Evolutionary conservation across 306 rosid species (phyloP), one percentile per base, ranked within the genome.

Genomic region (Cucurbita pepo): DNA sequence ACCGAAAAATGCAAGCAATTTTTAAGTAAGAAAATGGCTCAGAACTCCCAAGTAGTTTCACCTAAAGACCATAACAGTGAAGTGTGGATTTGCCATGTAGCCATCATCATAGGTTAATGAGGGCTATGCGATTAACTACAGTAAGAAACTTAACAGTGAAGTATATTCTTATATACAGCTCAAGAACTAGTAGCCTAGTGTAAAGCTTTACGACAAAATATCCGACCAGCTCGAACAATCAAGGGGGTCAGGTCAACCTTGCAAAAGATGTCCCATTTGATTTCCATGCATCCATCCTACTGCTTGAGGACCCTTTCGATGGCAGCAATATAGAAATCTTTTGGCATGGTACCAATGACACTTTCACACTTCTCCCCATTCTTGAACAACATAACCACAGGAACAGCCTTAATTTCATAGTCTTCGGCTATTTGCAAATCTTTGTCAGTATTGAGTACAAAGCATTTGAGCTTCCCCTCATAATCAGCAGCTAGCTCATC

Each of bases 331-430:
- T 88, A 93, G 79, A 93, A 93, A 77, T 90, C 90, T 85, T 88
- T 93, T 4, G 98, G 97, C 97, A 93, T 93, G 75, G 97, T 93
- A 8, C 98, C 97, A 3, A 89, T 77, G n/a, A 93, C 90, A 21
- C 87, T n/a, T 18, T 87, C 98, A 38, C 79, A 82, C 75, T 87
- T 93, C 87, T 85, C 66, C 69, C 98, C 98, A 62, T 89, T 82
- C 86, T 90, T 90, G 22, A 93, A 90, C 75, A 90, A 63, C 74
- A 93, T 30, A 77, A 93, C 98, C 83, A 90, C 96, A 3, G 98
- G 98, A 22, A 93, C 98, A 2, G 94, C 97, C 90, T 87, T 93
- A 12, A 93, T 86, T 55, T 90, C 97, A 10, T 90, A 87, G 30
- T 87, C 88, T 75, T 83, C 88, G 6, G 97, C 97, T 34, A 93